Evolutionary conservation across 2,329 filamentous ascomycete genomes (phyloP), one percentile per base, ranked within the genome.

Genomic region (Phyllosticta citribraziliensis): DNA sequence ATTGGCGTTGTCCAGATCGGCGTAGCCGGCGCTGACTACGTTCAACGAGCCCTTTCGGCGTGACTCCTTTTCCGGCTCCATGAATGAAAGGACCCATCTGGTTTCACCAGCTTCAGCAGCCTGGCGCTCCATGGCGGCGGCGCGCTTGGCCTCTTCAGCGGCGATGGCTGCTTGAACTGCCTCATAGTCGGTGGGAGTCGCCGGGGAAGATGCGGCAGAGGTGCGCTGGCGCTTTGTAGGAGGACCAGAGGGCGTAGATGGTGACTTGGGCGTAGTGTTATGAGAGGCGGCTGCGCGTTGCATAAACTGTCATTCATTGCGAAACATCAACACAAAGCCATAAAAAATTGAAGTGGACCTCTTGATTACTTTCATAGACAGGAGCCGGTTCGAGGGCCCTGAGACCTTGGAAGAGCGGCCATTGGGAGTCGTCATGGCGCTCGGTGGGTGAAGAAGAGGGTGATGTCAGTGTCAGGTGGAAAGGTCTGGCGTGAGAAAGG

Each of bases 341-440:
- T 2, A 40, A 40, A 14, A 40, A 14, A 5, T 40, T 40, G 51
- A 30, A 56, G 53, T 59, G 30, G 17, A 30, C 14, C 62, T 9
- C 30, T 25, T n/a, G 17, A 35, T 52, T 70, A 80, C 82, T 75
- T 96, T 96, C 91, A 96, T 97, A 47, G 89, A 92, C 70, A 95
- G 81, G 55, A 97, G 86, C 66, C 91, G 86, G 63, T 88, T 92
- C 65, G 92, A 96, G 85, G 33, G 33, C 33, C 95, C 91, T 54
- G 80, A 81, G 74, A 88, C 88, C 51, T 53, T 25, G 51, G 20
- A 40, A 40, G 33, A 40, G 33, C 33, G 33, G 33, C 33, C 33
- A 40, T 40, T 40, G 33, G 33, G 83, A 53, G 52, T 40, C 33
- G 33, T 40, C 33, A 40, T 40, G 33, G 33, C 33, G 33, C 11